These are phyloP conservation scores for Polygonum aviculare DNA, from an alignment of 148 eudicot species.

Conservation along the genomic window DNA sequence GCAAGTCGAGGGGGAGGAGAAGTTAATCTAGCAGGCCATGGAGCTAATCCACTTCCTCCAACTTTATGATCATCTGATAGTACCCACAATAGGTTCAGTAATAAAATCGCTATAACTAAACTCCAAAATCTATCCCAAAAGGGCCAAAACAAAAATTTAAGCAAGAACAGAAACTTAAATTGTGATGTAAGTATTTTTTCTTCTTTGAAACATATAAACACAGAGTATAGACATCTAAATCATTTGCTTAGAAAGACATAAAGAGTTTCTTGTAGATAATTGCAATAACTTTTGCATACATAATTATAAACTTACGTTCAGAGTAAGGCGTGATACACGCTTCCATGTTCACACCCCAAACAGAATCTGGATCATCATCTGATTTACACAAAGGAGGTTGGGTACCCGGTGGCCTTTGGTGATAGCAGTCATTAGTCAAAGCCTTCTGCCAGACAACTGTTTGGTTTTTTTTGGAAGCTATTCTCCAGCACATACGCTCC, in stretches of 20 bases:
- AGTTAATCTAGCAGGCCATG: conserved; percentile 95
- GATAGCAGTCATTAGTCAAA: conserved; percentile 14
- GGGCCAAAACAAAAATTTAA: neutral
- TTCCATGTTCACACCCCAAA: conserved; percentile 13
- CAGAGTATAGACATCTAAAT: neutral
- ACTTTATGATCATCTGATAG: conserved; percentile 77
- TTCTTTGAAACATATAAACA: neutral
- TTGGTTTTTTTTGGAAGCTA: conserved; percentile 11
- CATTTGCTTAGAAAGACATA: neutral
- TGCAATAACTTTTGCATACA: neutral
- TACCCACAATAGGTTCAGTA: neutral
- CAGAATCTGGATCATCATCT: conserved; percentile 16
- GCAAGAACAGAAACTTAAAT: neutral
- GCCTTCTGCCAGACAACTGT: conserved; percentile 16
- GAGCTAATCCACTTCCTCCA: conserved; percentile 80
- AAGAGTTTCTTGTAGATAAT: neutral
- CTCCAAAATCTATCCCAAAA: neutral
- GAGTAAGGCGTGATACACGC: conserved; percentile 15
- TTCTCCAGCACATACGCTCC: conserved; percentile 16
- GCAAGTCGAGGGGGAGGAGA: conserved; percentile 95
- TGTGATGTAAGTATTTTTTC: neutral
- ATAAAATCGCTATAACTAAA: neutral
- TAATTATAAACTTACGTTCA: conserved; percentile 13
- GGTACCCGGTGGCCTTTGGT: conserved; percentile 11
- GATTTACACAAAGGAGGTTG: conserved; percentile 13